Percentiles rank a stretch among this genome's conserved stretches.
Evolutionary conservation across 768 basidiomycete genomes (phyloP).

Genomic region (Calocybe cyanea): DNA sequence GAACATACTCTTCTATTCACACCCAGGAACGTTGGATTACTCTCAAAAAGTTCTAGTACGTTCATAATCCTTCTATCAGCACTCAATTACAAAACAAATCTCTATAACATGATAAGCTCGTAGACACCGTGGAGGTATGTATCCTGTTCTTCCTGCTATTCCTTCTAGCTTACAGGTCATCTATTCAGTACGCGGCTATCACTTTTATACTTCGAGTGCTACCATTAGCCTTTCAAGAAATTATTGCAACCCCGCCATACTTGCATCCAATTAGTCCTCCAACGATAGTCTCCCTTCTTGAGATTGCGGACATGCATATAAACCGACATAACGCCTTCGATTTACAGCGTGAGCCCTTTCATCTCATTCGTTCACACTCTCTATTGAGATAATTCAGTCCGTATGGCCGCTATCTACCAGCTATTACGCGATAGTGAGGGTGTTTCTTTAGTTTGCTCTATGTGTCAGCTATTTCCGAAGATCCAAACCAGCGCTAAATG

Average conservation of each 20-base stretch:
- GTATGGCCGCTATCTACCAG: conserved; percentile 15
- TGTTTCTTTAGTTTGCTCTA: conserved; percentile 11
- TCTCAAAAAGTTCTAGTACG: conserved; percentile 10
- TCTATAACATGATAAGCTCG: conserved; percentile 8
- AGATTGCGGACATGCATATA: conserved; percentile 11
- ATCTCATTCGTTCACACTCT: neutral
- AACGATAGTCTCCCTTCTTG: conserved; percentile 15
- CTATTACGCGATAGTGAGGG: conserved; percentile 14
- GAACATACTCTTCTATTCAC: conserved; percentile 11
- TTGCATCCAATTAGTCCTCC: conserved; percentile 13
- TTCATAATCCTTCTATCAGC: neutral
- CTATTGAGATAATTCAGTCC: conserved; percentile 10
- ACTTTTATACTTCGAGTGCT: conserved; percentile 17
- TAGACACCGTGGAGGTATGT: conserved; percentile 16
- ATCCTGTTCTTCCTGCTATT: neutral
- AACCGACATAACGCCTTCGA: conserved; percentile 11
- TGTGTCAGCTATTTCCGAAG: conserved; percentile 12
- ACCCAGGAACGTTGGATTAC: conserved; percentile 1
- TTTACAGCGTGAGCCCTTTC: conserved; percentile 14
- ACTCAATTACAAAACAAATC: neutral
- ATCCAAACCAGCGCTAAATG: conserved; percentile 9
- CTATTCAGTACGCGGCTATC: conserved; percentile 14
- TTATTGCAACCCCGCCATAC: conserved; percentile 7
- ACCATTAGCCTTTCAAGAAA: conserved; percentile 13
- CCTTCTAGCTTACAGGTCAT: neutral